These are phyloP conservation scores for Oryza glaberrima DNA, from an alignment of 176 grass and related monocot species.

Conservation along the genomic window DNA sequence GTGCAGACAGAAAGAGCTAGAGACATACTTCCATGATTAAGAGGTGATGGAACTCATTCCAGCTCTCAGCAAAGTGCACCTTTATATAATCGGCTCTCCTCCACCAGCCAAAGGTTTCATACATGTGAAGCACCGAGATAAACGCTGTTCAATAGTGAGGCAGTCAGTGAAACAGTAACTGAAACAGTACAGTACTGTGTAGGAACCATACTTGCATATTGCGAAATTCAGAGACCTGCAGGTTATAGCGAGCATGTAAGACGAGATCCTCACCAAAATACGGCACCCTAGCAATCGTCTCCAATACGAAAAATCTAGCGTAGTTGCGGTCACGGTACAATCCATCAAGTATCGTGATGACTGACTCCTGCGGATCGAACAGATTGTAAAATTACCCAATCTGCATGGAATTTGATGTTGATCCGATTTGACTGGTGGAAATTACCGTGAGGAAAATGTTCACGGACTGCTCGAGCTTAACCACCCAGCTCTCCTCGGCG, in stretches of 20 bases:
- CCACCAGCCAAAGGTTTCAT: no score
- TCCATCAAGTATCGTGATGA: constrained; percentile 60
- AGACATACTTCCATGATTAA: no score
- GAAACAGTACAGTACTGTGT: no score
- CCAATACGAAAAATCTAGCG: constrained; percentile 90
- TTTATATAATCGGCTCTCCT: no score
- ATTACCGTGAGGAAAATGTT: constrained; percentile 78
- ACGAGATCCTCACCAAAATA: constrained; percentile 78
- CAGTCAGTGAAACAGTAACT: no score
- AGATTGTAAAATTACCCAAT: background rate
- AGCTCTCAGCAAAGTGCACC: no score
- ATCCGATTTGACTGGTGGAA: background rate
- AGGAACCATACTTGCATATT: no score
- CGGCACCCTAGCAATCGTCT: constrained; percentile 89
- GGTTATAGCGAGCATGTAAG: background rate
- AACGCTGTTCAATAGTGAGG: no score
- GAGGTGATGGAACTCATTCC: no score
- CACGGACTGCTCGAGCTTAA: constrained; percentile 70
- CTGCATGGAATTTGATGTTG: background rate
- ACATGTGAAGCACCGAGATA: no score
- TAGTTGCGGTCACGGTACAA: constrained; percentile 78
- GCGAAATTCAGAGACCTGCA: no score
- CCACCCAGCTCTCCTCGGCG: constrained; percentile 43
- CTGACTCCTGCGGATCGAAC: constrained; percentile 54
- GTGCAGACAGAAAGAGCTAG: background rate